phyloP scores from a whole-genome alignment of 805 yeast genomes.

The Hanseniaspora clermontiae region DNA sequence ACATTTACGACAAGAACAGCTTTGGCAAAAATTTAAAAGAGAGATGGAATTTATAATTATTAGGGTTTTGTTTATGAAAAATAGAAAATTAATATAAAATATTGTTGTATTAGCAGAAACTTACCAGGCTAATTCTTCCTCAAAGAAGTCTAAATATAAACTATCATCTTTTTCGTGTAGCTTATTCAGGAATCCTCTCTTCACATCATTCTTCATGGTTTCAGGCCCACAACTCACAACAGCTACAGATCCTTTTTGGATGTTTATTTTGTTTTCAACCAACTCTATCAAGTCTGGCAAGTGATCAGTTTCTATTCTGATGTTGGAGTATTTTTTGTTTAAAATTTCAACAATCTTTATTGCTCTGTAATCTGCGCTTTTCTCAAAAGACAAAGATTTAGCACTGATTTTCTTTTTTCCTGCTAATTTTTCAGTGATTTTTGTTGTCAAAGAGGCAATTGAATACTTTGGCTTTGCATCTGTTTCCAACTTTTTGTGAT shows the following conservation, averaged over 20 bases:
- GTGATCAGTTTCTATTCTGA: neutral
- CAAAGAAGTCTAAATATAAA: neutral
- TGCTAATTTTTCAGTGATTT: neutral
- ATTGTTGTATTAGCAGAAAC: neutral
- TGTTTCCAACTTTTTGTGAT: neutral
- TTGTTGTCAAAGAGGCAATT: neutral
- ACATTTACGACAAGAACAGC: constrained; percentile 25
- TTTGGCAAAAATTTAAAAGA: constrained; percentile 21
- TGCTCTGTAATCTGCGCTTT: neutral
- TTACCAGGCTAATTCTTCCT: constrained; percentile 5
- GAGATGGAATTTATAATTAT: constrained; percentile 3
- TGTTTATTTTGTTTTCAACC: neutral
- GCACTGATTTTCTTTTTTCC: neutral
- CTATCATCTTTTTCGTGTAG: neutral
- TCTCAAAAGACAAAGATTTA: neutral
- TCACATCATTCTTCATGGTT: constrained; percentile 2
- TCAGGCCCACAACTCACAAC: constrained; percentile 8
- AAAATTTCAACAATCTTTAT: neutral
- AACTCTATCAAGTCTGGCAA: neutral
- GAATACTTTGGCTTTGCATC: neutral
- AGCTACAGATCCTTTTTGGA: neutral
- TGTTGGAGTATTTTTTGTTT: neutral
- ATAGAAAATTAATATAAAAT: too few relatives aligned
- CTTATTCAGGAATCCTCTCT: neutral
- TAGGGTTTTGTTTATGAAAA: too few relatives aligned